Percentiles rank a stretch among this genome's conserved stretches.
Conservation (phyloP, 768 basidiomycete species). For the Hypholoma sublateritium region DNA sequence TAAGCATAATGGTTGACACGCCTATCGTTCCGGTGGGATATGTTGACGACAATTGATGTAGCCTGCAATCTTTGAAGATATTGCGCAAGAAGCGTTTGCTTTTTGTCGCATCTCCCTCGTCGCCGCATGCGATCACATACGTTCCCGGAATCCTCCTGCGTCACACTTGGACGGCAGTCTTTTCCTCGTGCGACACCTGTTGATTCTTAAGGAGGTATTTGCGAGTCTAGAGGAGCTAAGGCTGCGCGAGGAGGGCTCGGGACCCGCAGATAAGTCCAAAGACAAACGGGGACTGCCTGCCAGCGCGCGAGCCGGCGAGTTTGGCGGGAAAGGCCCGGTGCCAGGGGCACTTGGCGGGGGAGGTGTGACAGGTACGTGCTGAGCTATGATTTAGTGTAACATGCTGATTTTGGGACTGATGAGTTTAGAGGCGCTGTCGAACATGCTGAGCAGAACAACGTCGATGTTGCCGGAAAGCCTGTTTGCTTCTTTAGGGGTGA, state of each 20-base stretch:
- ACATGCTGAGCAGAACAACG: constrained; percentile 60
- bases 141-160: constrained; percentile 39
- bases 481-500: constrained; percentile 70
- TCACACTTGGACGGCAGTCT: constrained; percentile 68
- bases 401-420: constrained; percentile 1
- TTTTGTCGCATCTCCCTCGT: constrained; percentile 83
- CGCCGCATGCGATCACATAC: constrained; percentile 66
- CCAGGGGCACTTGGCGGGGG: constrained; percentile 17
- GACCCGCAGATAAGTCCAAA: background rate
- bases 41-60: constrained; percentile 29
- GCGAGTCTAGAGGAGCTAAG: constrained; percentile 59
- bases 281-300: background rate
- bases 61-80: constrained; percentile 96
- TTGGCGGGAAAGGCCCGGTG: background rate
- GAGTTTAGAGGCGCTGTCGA: constrained; percentile 51
- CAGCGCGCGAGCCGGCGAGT: constrained; percentile 12
- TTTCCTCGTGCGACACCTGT: constrained; percentile 87
- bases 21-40: background rate
- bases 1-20: background rate
- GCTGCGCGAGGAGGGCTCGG: constrained; percentile 33
- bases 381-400: background rate
- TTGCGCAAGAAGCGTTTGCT: constrained; percentile 89
- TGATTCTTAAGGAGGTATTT: constrained; percentile 90
- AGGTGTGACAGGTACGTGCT: constrained; percentile 55
- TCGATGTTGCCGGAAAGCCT: constrained; percentile 65